Base-by-base conservation (phyloP, 1,284 basidiomycete genomes). In the Boletus austroedulis region DNA sequence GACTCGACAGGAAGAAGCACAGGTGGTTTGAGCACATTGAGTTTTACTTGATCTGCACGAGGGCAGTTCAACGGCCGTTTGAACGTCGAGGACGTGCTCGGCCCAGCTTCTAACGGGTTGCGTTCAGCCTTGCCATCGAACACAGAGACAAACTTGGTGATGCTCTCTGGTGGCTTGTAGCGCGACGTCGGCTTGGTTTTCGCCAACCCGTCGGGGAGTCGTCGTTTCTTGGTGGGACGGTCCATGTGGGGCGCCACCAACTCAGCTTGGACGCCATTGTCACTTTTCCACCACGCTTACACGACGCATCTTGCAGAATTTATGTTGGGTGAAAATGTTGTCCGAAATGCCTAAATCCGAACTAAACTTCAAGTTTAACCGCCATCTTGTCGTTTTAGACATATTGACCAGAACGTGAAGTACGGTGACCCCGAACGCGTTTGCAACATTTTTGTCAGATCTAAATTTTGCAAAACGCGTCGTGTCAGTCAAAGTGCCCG, bases 121-220 rank as follows among this genome's bases (percentile, higher is more conserved):
- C 51, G 67, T 36, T 55, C 50, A 53, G 2, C 58, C 67, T 55
- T 56, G 56, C 38, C 10, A 46, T 60, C 67, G 26, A 74, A 74
- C 8, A 70, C 51, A 4, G 71, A 71, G 40, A 72, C 59, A 21
- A 74, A 73, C 38, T 61, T 69, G 51, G 65, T 70, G 61, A 70
- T 61, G 38, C 69, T 66, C 40, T 67, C 62, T 15, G 69, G 66
- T n/a, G 67, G 70, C 38, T 68, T 72, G 57, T 71, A 71, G 34
- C 50, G 63, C 51, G 65, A 51, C 5, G 55, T 50, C 3, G 63
- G 40, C 43, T 66, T 71, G 44, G 69, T 31, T 53, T 62, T 73
- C 19, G 62, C 62, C 36, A 71, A 71, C 28, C 69, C 69, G 14
- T 74, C 72, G 0, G 69, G 72, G 6, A 63, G 46, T 49, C 72